Conservation (phyloP, 73 alveolate species). For the Durusdinium trenchii region DNA sequence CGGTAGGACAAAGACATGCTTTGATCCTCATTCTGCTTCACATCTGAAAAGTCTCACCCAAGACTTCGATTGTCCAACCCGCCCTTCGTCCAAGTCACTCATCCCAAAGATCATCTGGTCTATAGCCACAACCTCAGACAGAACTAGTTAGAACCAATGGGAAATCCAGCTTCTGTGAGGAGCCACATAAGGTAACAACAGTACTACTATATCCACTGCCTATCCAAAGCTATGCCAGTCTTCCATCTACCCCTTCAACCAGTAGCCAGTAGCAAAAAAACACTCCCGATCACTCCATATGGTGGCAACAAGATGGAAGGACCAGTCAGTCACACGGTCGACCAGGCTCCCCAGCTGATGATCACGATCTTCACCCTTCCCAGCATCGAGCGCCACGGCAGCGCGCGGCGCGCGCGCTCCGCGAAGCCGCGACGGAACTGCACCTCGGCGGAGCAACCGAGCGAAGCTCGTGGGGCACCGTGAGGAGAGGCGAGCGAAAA, state of each 20-base stretch:
- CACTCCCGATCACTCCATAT: too few relatives aligned
- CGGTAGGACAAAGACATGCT: too few relatives aligned
- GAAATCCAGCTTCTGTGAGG: not conserved
- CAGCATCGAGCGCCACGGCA: slow-evolving; percentile 41
- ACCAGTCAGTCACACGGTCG: not conserved
- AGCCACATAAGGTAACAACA: not conserved
- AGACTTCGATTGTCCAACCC: too few relatives aligned
- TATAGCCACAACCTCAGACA: slow-evolving; percentile 55
- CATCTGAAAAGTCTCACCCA: too few relatives aligned
- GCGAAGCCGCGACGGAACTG: slow-evolving; percentile 44
- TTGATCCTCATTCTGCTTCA: too few relatives aligned
- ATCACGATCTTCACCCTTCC: slow-evolving; percentile 58
- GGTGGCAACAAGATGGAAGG: too few relatives aligned
- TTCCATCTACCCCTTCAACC: too few relatives aligned
- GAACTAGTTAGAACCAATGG: too few relatives aligned
- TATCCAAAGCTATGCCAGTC: too few relatives aligned
- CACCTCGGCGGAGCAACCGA: slow-evolving; percentile 39
- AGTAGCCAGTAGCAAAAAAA: too few relatives aligned
- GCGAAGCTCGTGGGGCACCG: too few relatives aligned
- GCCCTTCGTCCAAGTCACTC: not conserved
- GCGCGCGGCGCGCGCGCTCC: slow-evolving; percentile 37
- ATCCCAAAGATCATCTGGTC: slow-evolving; percentile 50
- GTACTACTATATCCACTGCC: not conserved
- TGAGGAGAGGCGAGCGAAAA: too few relatives aligned
- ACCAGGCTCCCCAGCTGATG: not conserved